phyloP scores from a whole-genome alignment of 208 protist genomes.

The Leishmania guyanensis region DNA sequence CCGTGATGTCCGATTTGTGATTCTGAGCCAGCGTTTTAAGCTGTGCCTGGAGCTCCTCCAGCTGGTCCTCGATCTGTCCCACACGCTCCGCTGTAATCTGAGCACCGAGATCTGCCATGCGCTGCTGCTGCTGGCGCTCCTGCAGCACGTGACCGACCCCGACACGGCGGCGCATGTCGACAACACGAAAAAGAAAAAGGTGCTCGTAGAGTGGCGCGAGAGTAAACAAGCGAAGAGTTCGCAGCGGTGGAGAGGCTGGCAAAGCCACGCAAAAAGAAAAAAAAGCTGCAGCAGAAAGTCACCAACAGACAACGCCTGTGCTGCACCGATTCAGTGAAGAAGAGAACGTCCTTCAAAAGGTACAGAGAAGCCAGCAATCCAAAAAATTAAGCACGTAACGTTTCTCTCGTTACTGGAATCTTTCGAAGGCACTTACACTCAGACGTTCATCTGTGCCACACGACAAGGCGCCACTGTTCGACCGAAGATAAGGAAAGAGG shows the following conservation, averaged over 20 bases:
- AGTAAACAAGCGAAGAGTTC: background rate
- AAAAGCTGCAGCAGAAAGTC: background rate
- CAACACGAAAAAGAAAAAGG: background rate
- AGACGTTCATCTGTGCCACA: background rate
- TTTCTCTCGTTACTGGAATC: background rate
- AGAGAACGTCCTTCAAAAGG: background rate
- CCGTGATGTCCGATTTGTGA: slow-evolving; percentile 75
- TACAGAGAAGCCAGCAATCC: background rate
- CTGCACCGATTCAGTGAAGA: background rate
- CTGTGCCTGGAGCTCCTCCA: slow-evolving; percentile 72
- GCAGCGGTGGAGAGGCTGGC: background rate
- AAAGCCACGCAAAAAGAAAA: background rate
- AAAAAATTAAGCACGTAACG: background rate
- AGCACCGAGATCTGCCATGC: slow-evolving; percentile 85
- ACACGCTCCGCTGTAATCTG: slow-evolving; percentile 87
- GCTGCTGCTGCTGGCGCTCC: slow-evolving; percentile 63
- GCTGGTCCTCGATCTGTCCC: slow-evolving; percentile 73
- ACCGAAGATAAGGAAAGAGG: background rate
- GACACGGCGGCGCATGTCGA: slow-evolving; percentile 69
- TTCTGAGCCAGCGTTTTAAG: slow-evolving; percentile 59
- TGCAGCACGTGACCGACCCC: slow-evolving; percentile 86
- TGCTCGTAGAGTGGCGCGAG: background rate
- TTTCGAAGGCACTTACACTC: background rate
- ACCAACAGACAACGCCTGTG: background rate
- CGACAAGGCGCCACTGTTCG: background rate